A percentile compares a stretch with the other conserved stretches of the same genome.
phyloP scores from a whole-genome alignment of 495 filamentous ascomycete genomes.

The Neurospora pannonica region DNA sequence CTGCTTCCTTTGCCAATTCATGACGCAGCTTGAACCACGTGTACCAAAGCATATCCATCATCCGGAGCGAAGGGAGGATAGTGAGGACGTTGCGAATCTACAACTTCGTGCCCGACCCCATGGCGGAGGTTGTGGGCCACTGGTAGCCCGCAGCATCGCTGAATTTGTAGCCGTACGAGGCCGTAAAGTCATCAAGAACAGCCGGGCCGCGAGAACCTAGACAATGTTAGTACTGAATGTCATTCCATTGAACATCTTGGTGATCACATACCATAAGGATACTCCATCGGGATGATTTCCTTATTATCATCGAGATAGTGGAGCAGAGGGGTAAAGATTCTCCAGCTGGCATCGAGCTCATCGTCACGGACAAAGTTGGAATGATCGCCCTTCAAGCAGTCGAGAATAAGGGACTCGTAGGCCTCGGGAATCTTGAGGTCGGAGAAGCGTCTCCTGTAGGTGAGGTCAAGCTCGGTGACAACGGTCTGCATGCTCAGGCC shows the following conservation, averaged over 20 bases:
- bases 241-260: not conserved
- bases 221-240: conserved; percentile 7
- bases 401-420: conserved; percentile 94
- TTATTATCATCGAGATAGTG: conserved; percentile 98
- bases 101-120: conserved; percentile 57
- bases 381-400: conserved; percentile 97
- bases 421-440: conserved; percentile 99
- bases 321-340: conserved; percentile 93
- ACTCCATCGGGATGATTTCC: conserved; percentile 99
- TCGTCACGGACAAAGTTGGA: conserved; percentile 99
- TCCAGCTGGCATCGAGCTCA: conserved; percentile 96
- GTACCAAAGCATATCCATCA: conserved; percentile 2
- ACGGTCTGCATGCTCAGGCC: conserved; percentile 99
- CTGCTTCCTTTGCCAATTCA: conserved; percentile 1
- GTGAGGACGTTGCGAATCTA: conserved; percentile 30
- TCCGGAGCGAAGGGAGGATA: conserved; percentile 4
- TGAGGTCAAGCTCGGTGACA: conserved; percentile 96
- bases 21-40: conserved; percentile 12
- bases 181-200: conserved; percentile 95
- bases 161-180: conserved; percentile 98
- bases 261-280: conserved; percentile 86
- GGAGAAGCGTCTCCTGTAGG: conserved; percentile 95
- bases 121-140: conserved; percentile 65
- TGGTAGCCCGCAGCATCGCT: conserved; percentile 94
- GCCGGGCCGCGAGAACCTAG: conserved; percentile 91